These are phyloP conservation scores for Seiridium unicorne DNA, from an alignment of 2,329 filamentous ascomycete genomes.

Conservation along the genomic window DNA sequence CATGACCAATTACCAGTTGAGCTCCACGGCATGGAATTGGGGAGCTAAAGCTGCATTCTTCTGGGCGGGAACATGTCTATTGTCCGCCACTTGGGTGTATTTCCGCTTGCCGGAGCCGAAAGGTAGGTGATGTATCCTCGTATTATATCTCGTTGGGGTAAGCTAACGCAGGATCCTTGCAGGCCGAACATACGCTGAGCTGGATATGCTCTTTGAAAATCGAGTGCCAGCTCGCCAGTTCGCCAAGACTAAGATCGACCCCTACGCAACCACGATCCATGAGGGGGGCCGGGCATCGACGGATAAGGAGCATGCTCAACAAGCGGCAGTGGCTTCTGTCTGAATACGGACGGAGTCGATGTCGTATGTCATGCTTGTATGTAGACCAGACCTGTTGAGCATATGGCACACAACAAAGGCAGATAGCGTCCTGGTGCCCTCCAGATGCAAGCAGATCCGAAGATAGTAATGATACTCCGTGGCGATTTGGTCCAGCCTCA, in stretches of 20 bases:
- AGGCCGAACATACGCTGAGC: conserved; percentile 39
- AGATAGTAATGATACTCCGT: neutral
- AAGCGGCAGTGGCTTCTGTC: neutral
- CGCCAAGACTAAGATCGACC: conserved; percentile 34
- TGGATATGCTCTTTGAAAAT: conserved; percentile 41
- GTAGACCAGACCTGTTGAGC: too few species aligned
- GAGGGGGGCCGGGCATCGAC: neutral
- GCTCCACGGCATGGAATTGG: conserved; percentile 44
- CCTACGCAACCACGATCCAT: conserved; percentile 23
- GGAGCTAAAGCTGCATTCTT: conserved; percentile 46
- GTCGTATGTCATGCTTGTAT: neutral
- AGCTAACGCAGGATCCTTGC: neutral
- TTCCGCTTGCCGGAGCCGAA: conserved; percentile 54
- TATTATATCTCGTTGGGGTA: neutral
- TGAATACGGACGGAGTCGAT: neutral
- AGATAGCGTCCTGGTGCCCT: neutral
- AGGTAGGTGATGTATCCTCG: conserved; percentile 21
- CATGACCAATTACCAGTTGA: conserved; percentile 48
- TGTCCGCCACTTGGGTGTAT: conserved; percentile 48
- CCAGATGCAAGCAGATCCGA: neutral
- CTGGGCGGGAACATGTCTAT: conserved; percentile 46
- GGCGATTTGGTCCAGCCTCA: neutral
- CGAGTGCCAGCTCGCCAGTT: conserved; percentile 38
- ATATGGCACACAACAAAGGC: too few species aligned
- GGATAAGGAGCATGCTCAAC: neutral